Conservation (phyloP, 805 yeast genomes). For the Ogataea chonburiensis region DNA sequence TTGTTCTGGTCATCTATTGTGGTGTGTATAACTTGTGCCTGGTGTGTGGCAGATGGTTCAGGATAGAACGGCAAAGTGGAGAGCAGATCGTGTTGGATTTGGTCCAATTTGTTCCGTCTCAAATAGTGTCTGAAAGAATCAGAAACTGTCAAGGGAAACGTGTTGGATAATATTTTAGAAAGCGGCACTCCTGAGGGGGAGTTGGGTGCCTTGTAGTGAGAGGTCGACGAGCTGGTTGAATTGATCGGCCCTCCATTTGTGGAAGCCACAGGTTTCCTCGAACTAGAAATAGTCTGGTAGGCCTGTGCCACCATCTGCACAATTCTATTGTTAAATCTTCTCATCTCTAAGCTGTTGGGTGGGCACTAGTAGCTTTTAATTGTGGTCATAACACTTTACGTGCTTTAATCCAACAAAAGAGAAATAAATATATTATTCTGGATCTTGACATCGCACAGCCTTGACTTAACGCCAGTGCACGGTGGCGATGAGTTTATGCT, state of each 20-base stretch:
- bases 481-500: conserved; percentile 1
- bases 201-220: conserved; percentile 48
- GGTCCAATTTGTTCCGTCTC: conserved; percentile 27
- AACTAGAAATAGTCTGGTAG: conserved; percentile 14
- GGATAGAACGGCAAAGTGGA: conserved; percentile 57
- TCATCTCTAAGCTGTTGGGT: conserved; percentile 4
- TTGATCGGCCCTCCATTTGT: conserved; percentile 4
- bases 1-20: conserved; percentile 46
- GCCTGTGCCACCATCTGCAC: conserved; percentile 17
- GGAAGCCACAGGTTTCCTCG: conserved; percentile 14
- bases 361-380: too few relatives aligned
- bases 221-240: conserved; percentile 1
- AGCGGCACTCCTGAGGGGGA: conserved; percentile 70
- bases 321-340: conserved; percentile 11
- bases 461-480: conserved; percentile 7
- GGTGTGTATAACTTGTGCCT: conserved; percentile 50
- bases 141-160: conserved; percentile 55
- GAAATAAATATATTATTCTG: too few relatives aligned
- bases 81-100: conserved; percentile 46
- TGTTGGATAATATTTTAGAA: conserved; percentile 47
- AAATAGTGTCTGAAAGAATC: conserved; percentile 56
- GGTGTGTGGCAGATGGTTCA: conserved; percentile 46
- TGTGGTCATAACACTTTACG: conserved; percentile 8
- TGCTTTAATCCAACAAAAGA: conserved; percentile 7
- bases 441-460: too few relatives aligned